These are phyloP conservation scores for Microbotryum intermedium DNA, from an alignment of 1,284 basidiomycete genomes.

Conservation along the genomic window DNA sequence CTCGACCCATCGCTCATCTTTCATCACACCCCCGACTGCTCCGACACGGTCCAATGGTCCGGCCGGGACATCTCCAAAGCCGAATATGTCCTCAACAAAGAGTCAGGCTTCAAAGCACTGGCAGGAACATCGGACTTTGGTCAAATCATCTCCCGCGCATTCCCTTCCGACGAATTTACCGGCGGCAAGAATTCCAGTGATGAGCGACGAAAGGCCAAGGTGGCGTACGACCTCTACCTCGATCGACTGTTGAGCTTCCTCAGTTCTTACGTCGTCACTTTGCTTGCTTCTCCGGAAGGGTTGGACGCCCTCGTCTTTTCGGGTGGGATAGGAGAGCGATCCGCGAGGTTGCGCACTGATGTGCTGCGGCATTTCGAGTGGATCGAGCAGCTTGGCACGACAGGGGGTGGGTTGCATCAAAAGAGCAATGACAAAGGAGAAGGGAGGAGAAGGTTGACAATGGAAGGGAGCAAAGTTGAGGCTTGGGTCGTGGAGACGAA, in stretches of 20 bases:
- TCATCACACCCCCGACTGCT: constrained; percentile 62
- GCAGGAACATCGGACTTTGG: constrained; percentile 70
- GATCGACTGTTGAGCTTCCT: constrained; percentile 53
- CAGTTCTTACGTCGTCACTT: constrained; percentile 14
- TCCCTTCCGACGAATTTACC: constrained; percentile 7
- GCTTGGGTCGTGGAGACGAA: constrained; percentile 47
- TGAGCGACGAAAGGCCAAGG: constrained; percentile 12
- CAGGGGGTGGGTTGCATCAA: constrained; percentile 52
- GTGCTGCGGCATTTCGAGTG: constrained; percentile 49
- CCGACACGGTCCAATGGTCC: constrained; percentile 47
- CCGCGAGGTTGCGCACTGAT: constrained; percentile 52
- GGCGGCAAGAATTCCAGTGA: neutral
- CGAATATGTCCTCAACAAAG: constrained; percentile 66
- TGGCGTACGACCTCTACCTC: constrained; percentile 56
- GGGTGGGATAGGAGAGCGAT: constrained; percentile 74
- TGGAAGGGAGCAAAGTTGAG: constrained; percentile 37
- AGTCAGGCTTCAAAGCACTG: constrained; percentile 45
- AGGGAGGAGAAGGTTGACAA: constrained; percentile 37
- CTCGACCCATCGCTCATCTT: constrained; percentile 79
- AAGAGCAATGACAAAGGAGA: constrained; percentile 45
- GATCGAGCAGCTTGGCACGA: constrained; percentile 35
- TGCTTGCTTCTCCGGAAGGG: constrained; percentile 5
- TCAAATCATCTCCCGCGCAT: constrained; percentile 46
- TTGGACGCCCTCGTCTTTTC: constrained; percentile 75
- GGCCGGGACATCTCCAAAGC: constrained; percentile 55